phyloP scores from a whole-genome alignment of 1,284 basidiomycete genomes.

The Boletellus deceptivus region DNA sequence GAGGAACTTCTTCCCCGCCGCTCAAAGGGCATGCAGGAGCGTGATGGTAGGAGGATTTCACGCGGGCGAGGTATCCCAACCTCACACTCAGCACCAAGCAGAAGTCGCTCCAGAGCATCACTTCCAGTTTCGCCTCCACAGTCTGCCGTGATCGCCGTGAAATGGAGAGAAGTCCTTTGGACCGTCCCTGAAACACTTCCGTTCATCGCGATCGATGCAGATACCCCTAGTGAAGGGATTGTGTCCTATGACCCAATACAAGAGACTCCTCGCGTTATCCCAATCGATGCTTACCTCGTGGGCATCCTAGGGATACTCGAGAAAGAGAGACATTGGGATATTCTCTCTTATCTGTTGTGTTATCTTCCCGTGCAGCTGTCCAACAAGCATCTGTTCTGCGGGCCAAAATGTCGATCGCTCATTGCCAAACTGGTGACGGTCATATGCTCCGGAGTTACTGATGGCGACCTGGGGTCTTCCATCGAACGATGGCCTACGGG shows the following conservation, averaged over 20 bases:
- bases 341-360: conserved; percentile 89
- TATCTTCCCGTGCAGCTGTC: conserved; percentile 89
- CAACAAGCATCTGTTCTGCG: conserved; percentile 97
- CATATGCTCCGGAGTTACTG: conserved; percentile 71
- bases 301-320: conserved; percentile 71
- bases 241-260: conserved; percentile 72
- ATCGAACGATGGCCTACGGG: conserved; percentile 62
- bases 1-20: conserved; percentile 48
- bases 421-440: conserved; percentile 65
- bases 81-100: conserved; percentile 51
- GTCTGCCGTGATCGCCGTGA: conserved; percentile 38
- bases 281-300: conserved; percentile 76
- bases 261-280: conserved; percentile 56
- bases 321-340: conserved; percentile 87
- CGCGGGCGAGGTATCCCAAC: conserved; percentile 52
- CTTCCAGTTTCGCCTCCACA: conserved; percentile 32
- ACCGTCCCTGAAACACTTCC: conserved; percentile 70
- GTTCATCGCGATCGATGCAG: conserved; percentile 65
- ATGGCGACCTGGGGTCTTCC: conserved; percentile 57
- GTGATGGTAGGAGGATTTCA: conserved; percentile 54
- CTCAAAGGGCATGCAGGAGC: conserved; percentile 49
- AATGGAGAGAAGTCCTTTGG: conserved; percentile 57
- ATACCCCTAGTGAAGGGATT: conserved; percentile 71
- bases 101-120: conserved; percentile 68
- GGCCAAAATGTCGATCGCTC: conserved; percentile 69